Evolutionary conservation across 495 filamentous ascomycete genomes (phyloP).

Genomic region (Neurospora sp.): DNA sequence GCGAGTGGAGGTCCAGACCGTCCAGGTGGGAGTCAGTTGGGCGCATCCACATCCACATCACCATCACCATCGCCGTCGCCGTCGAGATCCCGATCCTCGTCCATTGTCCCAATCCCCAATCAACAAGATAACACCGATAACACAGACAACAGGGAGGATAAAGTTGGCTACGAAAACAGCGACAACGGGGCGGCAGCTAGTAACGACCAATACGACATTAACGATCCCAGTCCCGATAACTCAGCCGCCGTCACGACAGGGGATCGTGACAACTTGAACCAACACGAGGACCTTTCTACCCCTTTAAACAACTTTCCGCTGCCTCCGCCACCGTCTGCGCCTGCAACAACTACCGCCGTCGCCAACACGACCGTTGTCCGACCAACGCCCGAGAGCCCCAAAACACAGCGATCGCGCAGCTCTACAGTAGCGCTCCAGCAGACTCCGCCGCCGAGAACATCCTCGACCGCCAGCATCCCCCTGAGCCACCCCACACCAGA

Average conservation of each 20-base stretch:
- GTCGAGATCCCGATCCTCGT: slow-evolving; percentile 5
- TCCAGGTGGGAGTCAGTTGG: slow-evolving; percentile 7
- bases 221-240: background rate
- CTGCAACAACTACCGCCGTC: background rate
- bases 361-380: slow-evolving; percentile 12
- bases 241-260: slow-evolving; percentile 1
- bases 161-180: background rate
- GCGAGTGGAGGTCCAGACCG: background rate
- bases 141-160: background rate
- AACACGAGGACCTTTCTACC: background rate
- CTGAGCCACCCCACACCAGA: slow-evolving; percentile 72
- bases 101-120: background rate
- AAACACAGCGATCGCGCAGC: slow-evolving; percentile 13
- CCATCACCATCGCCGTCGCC: slow-evolving; percentile 3
- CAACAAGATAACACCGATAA: background rate
- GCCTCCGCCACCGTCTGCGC: background rate
- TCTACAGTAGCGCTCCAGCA: slow-evolving; percentile 7
- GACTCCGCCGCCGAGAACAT: slow-evolving; percentile 47
- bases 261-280: background rate
- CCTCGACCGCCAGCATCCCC: slow-evolving; percentile 45
- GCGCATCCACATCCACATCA: slow-evolving; percentile 13
- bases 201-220: background rate
- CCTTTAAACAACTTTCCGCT: background rate
- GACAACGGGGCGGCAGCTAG: background rate
- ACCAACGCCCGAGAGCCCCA: slow-evolving; percentile 12